phyloP scores from a whole-genome alignment of 2,329 filamentous ascomycete species.

The Truncatella angustata region DNA sequence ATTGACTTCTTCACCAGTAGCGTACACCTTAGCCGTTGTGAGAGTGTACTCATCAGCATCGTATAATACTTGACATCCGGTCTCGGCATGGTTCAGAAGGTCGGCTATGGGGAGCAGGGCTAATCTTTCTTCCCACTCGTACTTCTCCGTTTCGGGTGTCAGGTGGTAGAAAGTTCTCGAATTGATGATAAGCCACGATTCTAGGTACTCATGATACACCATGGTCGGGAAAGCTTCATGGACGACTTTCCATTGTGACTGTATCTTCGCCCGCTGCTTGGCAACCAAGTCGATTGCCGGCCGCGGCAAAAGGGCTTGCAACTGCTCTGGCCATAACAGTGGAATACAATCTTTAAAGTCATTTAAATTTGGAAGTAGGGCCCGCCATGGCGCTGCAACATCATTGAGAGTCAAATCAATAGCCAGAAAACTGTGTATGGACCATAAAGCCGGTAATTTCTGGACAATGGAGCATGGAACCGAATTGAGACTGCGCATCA shows the following conservation, averaged over 20 bases:
- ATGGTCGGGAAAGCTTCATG: not conserved
- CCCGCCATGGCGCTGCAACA: not conserved
- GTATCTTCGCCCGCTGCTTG: slow-evolving; percentile 22
- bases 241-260: slow-evolving; percentile 1
- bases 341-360: not conserved
- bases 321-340: not conserved
- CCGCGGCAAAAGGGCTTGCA: slow-evolving; percentile 5
- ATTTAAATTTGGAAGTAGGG: not conserved
- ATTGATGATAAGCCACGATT: slow-evolving; percentile 61
- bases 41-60: slow-evolving; percentile 1
- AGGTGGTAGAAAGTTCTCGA: slow-evolving; percentile 60
- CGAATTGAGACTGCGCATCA: not conserved
- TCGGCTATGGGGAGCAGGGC: slow-evolving; percentile 11
- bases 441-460: not conserved
- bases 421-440: not conserved
- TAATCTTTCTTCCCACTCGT: slow-evolving; percentile 12
- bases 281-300: not conserved
- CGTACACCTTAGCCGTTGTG: slow-evolving; percentile 5
- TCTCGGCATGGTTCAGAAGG: slow-evolving; percentile 10
- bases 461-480: not conserved
- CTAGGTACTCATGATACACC: slow-evolving; percentile 36
- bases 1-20: slow-evolving; percentile 40
- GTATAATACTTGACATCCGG: slow-evolving; percentile 8
- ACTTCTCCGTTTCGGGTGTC: slow-evolving; percentile 33
- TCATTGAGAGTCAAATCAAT: not conserved